Base-by-base conservation (phyloP, 176 grass and related monocot genomes). In the Thinopyrum elongatum region DNA sequence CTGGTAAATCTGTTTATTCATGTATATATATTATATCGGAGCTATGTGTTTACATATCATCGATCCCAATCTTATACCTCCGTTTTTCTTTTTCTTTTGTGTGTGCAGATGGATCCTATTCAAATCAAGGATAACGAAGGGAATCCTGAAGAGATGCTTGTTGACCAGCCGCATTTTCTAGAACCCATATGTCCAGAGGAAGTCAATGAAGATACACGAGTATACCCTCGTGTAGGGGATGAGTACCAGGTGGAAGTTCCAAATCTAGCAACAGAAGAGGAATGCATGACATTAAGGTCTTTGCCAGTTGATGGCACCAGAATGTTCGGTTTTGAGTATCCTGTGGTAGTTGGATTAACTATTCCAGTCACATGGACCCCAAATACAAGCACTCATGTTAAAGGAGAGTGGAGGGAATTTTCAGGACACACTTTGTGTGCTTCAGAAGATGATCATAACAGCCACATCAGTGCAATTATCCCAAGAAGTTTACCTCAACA, bases 161-260 rank as follows among this genome's bases (percentile, higher is more conserved):
- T 78, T 77, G 90, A 92, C 34, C 86, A 94, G 49, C 83, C 89
- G 53, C 46, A 77, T 84, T 90, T 89, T 87, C 84, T 90, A 71
- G 82, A 88, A 67, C 84, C 86, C 62, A 16, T 87, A 67, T 88
- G 72, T 80, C 77, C 76, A 73, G 88, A 94, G 80, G 93, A 91
- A 62, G 86, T 85, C 84, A 88, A 79, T 82, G 92, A 90, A 72
- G 90, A 96, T 86, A 82, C 94, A 78, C 86, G 78, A 76, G 70
- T 92, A 25, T 82, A 75, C 74, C 86, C 92, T 76, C 94, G 92
- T 81, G 84, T 93, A 47, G 97, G 97, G 70, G 78, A 94, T 71
- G 90, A 96, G 89, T 96, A 91, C 85, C 97, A 99, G 83, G 92
- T 84, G 65, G 86, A 83, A 74, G 70, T 99, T 89, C 97, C 94